phyloP scores from a whole-genome alignment of 2,329 filamentous ascomycete genomes.

The Exophiala alcalophila region DNA sequence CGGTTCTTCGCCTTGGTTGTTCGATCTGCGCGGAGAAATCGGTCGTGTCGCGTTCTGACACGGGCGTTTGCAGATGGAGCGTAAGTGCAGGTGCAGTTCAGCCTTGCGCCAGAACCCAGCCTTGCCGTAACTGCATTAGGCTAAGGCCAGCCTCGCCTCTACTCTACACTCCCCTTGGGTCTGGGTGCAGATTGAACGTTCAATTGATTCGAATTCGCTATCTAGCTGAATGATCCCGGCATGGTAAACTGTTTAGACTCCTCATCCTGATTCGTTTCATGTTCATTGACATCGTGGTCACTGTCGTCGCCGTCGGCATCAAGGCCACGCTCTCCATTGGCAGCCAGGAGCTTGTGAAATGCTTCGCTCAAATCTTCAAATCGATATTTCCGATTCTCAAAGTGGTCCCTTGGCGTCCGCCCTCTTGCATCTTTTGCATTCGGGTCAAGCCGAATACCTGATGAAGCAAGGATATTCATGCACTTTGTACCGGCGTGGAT shows the following conservation, averaged over 20 bases:
- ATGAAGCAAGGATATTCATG: slow-evolving; percentile 1
- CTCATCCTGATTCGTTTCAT: no score
- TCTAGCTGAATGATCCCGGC: no score
- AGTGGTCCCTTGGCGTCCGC: not conserved
- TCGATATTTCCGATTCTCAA: not conserved
- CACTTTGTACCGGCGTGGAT: not conserved
- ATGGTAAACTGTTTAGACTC: no score
- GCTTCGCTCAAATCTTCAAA: not conserved
- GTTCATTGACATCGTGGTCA: no score
- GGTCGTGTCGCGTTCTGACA: not conserved
- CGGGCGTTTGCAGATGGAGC: no score
- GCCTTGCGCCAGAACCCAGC: slow-evolving; percentile 8
- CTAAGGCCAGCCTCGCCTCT: not conserved
- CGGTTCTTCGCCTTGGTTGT: not conserved
- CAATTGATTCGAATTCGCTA: no score
- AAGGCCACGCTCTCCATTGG: no score
- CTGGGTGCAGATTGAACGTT: no score
- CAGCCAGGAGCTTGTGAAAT: no score
- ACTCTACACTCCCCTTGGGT: no score
- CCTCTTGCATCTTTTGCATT: not conserved
- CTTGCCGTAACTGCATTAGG: slow-evolving; percentile 1
- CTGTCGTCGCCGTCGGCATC: no score
- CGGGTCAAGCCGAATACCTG: not conserved
- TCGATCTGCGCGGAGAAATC: not conserved
- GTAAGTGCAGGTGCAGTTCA: no score